phyloP scores from a whole-genome alignment of 2,329 filamentous ascomycete genomes.

The Fusarium pseudograminearum region DNA sequence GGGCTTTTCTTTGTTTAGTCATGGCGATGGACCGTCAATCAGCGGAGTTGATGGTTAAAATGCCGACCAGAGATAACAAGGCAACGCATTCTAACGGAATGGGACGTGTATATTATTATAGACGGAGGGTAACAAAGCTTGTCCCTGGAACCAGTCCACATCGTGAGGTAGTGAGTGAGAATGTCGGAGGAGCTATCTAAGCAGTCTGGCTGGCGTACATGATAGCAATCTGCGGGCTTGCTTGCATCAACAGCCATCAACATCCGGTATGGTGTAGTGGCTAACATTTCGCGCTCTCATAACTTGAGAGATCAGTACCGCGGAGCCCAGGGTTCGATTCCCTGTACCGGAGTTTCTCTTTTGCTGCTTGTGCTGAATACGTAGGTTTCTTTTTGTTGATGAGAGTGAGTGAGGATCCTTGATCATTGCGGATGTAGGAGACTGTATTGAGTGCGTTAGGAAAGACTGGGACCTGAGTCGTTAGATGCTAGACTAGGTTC shows the following conservation, averaged over 20 bases:
- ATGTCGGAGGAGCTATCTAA: neutral
- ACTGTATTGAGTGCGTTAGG: neutral
- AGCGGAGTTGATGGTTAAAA: constrained; percentile 43
- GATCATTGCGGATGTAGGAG: neutral
- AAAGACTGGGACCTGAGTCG: neutral
- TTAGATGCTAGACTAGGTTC: too few relatives aligned
- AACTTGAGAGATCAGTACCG: constrained; percentile 40
- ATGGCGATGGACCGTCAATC: constrained; percentile 20
- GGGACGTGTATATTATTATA: constrained; percentile 48
- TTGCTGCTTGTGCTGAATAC: neutral
- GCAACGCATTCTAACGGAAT: constrained; percentile 13
- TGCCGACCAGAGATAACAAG: constrained; percentile 38
- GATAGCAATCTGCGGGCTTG: neutral
- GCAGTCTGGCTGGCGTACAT: neutral
- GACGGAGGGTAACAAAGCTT: constrained; percentile 38
- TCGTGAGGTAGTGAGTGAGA: neutral
- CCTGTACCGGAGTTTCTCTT: constrained; percentile 41
- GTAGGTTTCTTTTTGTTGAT: neutral
- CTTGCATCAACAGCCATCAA: neutral
- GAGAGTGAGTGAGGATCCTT: neutral
- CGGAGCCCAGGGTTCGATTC: constrained; percentile 46
- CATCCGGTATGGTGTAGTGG: constrained; percentile 51
- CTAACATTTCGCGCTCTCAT: constrained; percentile 51
- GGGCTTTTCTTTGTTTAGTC: constrained; percentile 21
- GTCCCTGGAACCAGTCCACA: constrained; percentile 8